Base-by-base conservation (phyloP, 2,329 filamentous ascomycete species). In the Alternaria atra region DNA sequence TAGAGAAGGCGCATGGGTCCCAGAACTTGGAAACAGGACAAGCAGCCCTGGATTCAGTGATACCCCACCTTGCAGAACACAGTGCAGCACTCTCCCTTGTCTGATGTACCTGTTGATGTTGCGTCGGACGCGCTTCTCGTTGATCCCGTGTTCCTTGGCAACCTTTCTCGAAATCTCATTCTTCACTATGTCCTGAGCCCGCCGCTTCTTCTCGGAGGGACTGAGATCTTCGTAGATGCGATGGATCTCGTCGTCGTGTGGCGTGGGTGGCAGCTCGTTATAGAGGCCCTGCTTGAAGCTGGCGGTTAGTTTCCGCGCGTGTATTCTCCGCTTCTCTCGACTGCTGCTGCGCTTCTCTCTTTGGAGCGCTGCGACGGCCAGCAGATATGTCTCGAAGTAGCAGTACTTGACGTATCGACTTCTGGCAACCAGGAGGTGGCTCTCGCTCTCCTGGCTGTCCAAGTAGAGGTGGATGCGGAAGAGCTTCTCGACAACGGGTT, bases 361-460 rank as follows among this genome's bases (percentile, higher is more conserved):
- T 8, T 54, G 2, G 2, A 63, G 52, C 30, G 56, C 60, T 60
- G 51, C 8, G n/a, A 60, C 48, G 12, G 56, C 60, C 29, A 10
- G 17, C 5, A 50, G 39, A 54, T 63, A 63, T 44, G 47, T 63
- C 48, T 63, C 23, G 4, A 56, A 63, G 43, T 63, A 63, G 30
- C 40, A 60, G 37, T 63, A 60, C 46, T 63, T 63, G 2, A 63
- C 40, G 42, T 56, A 63, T 53, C 30, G n/a, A 25, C 46, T 20
- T 13, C 46, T 62, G 1, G 60, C 46, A 34, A 62, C 35, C 0
- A 55, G 10, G 32, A 62, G 40, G 34, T 62, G 17, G 44, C 51
- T 61, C 17, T 61, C 0, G 23, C 35, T 55, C 30, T 61, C 59
- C 29, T 50, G 39, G 10, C 37, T 52, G 13, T 61, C 55, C 12